Percentiles rank a stretch among this genome's conserved stretches.
Conservation (phyloP, 1,284 basidiomycete species). For the Ustilago xerochloae region DNA sequence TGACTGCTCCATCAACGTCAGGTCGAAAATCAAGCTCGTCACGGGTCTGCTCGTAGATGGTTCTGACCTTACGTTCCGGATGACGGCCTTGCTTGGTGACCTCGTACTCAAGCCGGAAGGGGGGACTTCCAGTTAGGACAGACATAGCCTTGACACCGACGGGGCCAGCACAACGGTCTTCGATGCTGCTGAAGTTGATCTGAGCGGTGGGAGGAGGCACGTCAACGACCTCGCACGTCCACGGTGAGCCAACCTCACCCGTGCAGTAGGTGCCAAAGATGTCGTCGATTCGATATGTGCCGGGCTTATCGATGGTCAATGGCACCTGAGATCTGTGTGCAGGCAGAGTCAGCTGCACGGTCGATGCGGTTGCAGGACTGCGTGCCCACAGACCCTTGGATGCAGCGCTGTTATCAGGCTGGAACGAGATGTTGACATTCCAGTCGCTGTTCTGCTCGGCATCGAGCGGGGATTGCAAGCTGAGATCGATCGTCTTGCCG, state of each 20-base stretch:
- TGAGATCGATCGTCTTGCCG: slow-evolving; percentile 30
- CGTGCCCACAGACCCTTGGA: slow-evolving; percentile 42
- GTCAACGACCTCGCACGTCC: slow-evolving; percentile 61
- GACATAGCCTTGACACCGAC: slow-evolving; percentile 89
- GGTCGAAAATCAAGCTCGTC: slow-evolving; percentile 88
- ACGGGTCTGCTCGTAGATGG: slow-evolving; percentile 77
- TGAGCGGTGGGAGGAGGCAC: slow-evolving; percentile 80
- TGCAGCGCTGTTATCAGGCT: slow-evolving; percentile 45
- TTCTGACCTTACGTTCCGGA: slow-evolving; percentile 69
- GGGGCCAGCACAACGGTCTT: slow-evolving; percentile 86
- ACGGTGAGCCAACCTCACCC: slow-evolving; percentile 54
- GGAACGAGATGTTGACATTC: slow-evolving; percentile 44
- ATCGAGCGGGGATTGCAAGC: slow-evolving; percentile 20
- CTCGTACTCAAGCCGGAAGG: slow-evolving; percentile 85
- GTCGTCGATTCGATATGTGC: slow-evolving; percentile 82
- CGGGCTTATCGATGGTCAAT: slow-evolving; percentile 72
- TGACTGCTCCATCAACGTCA: slow-evolving; percentile 86
- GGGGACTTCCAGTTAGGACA: slow-evolving; percentile 86
- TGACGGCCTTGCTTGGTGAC: slow-evolving; percentile 73
- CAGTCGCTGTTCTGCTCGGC: slow-evolving; percentile 29
- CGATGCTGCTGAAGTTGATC: slow-evolving; percentile 88
- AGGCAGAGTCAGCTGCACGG: slow-evolving; percentile 33
- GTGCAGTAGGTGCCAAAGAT: slow-evolving; percentile 79
- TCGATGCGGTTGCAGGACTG: slow-evolving; percentile 28
- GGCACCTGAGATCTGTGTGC: slow-evolving; percentile 12